Percentiles rank a stretch among this genome's conserved stretches.
These are phyloP conservation scores for Drechslerella coelobrocha DNA, from an alignment of 2,329 filamentous ascomycete genomes.

Conservation along the genomic window DNA sequence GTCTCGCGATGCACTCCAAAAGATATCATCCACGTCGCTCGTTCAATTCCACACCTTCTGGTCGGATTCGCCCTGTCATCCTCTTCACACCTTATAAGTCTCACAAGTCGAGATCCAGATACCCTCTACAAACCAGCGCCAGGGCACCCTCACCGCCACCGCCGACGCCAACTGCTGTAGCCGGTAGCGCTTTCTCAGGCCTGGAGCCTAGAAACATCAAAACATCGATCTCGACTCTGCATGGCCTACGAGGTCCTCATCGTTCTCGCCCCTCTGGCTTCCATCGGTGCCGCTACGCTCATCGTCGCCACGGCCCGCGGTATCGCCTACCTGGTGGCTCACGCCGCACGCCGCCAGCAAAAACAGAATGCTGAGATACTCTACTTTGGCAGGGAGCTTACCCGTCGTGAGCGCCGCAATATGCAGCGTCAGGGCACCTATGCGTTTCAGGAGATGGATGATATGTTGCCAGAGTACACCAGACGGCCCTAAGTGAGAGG, in stretches of 20 bases:
- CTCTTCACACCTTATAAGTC: not conserved
- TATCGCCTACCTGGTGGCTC: not conserved
- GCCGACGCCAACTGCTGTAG: not conserved
- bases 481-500: not conserved
- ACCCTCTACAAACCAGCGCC: no score
- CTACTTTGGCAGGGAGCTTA: conserved; percentile 17
- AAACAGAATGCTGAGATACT: not conserved
- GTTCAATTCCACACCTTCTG: not conserved
- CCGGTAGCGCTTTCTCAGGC: not conserved
- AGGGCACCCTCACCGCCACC: not conserved
- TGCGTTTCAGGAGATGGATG: conserved; percentile 11
- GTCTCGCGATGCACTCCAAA: no score
- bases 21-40: not conserved
- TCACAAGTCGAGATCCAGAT: no score
- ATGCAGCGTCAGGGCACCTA: not conserved
- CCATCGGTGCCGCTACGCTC: conserved; percentile 7
- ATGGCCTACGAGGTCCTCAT: conserved; percentile 12
- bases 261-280: conserved; percentile 1
- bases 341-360: not conserved
- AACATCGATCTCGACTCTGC: no score
- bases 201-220: no score
- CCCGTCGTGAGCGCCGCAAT: not conserved
- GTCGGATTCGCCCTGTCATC: not conserved
- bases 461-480: conserved; percentile 9
- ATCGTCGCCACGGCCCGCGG: conserved; percentile 4